phyloP scores from a whole-genome alignment of 129 eudicot genomes.

The Oenanthe sinensis region DNA sequence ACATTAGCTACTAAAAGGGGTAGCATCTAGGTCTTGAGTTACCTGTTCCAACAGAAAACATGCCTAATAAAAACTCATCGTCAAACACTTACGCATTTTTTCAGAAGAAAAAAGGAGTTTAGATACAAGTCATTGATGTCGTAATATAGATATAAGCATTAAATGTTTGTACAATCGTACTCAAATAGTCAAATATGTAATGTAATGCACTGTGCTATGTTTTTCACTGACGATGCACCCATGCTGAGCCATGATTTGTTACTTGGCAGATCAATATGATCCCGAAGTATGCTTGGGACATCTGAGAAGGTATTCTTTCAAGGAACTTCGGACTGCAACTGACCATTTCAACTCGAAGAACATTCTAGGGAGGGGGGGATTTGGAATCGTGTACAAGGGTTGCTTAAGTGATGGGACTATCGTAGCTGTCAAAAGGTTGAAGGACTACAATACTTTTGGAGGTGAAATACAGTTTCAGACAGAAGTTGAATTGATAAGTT shows the following conservation, averaged over 20 bases:
- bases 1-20: not conserved
- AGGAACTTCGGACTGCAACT: slow-evolving; percentile 82
- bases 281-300: slow-evolving; percentile 90
- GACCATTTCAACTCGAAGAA: slow-evolving; percentile 73
- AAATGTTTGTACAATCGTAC: not conserved
- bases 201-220: not conserved
- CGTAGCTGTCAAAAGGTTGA: slow-evolving; percentile 85
- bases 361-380: slow-evolving; percentile 78
- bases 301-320: slow-evolving; percentile 61
- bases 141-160: not conserved
- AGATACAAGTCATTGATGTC: not conserved
- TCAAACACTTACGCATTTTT: not conserved
- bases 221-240: not conserved
- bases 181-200: too few species aligned
- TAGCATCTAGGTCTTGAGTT: not conserved
- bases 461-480: slow-evolving; percentile 96
- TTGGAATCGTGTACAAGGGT: slow-evolving; percentile 78
- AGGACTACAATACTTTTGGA: slow-evolving; percentile 57
- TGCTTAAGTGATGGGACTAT: slow-evolving; percentile 64
- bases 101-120: not conserved
- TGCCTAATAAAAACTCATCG: not conserved
- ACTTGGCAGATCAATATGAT: slow-evolving; percentile 76
- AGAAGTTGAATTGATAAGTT: slow-evolving; percentile 83
- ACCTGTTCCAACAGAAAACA: not conserved
- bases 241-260: not conserved